A percentile compares a stretch with the other conserved stretches of the same genome.
Conservation (phyloP, 176 grass and related monocot genomes). For the Oryza punctata region DNA sequence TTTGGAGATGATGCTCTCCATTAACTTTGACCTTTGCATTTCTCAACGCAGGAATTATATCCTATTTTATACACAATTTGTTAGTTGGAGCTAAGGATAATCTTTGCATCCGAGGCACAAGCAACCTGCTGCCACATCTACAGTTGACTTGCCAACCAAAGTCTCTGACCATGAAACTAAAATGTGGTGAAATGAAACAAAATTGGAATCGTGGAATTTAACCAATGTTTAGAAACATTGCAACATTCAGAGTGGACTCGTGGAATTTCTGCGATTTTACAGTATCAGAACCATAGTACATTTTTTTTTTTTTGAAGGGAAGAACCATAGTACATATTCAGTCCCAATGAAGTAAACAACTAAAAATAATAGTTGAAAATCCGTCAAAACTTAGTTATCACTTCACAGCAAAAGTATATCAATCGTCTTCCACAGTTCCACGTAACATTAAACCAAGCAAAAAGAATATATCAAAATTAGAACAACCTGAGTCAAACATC, state of each 20-base stretch:
- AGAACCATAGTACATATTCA: not conserved
- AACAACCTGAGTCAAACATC: conserved; percentile 24
- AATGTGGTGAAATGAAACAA: too few species aligned
- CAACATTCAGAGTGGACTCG: not conserved
- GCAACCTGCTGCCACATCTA: too few species aligned
- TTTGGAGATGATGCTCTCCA: conserved; percentile 3
- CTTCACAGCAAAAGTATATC: not conserved
- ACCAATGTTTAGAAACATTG: not conserved
- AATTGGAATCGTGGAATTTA: not conserved
- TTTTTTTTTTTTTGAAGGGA: too few species aligned
- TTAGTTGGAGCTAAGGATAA: not conserved
- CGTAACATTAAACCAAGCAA: conserved; percentile 4
- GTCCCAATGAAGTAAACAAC: not conserved
- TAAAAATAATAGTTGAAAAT: not conserved
- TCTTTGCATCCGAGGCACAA: too few species aligned
- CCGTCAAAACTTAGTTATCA: not conserved
- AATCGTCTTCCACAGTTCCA: not conserved
- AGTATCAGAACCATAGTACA: not conserved
- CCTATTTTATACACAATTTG: not conserved
- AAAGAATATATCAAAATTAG: not conserved
- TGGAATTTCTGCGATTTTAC: not conserved
- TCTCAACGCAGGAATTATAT: not conserved
- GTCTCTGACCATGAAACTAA: too few species aligned
- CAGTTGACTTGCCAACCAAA: too few species aligned
- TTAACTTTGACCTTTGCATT: conserved; percentile 32